These are phyloP conservation scores for Diaporthe citri DNA, from an alignment of 2,329 filamentous ascomycete species.

Conservation along the genomic window DNA sequence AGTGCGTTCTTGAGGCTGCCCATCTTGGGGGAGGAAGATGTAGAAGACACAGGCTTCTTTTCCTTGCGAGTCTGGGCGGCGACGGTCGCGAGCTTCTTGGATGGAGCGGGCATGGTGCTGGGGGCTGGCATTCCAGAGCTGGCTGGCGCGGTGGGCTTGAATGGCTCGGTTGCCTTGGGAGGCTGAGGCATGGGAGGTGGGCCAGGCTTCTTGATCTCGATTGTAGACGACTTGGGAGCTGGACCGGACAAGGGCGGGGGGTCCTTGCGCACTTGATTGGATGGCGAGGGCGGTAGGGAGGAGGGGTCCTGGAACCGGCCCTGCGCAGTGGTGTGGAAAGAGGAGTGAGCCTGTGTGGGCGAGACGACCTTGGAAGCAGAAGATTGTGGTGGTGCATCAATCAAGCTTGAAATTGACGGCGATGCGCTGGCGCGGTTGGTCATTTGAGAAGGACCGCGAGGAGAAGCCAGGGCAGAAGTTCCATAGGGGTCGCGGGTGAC, in stretches of 20 bases:
- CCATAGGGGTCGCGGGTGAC: constrained; percentile 63
- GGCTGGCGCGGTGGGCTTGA: constrained; percentile 40
- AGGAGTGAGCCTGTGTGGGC: constrained; percentile 53
- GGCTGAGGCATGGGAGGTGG: constrained; percentile 50
- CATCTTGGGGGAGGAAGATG: constrained; percentile 63
- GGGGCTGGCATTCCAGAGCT: constrained; percentile 38
- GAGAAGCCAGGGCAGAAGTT: constrained; percentile 62
- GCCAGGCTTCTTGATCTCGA: constrained; percentile 52
- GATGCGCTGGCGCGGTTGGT: constrained; percentile 85
- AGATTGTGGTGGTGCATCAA: constrained; percentile 71
- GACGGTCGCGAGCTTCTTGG: constrained; percentile 60
- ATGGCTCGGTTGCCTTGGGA: constrained; percentile 40
- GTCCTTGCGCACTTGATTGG: constrained; percentile 45
- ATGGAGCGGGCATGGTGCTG: constrained; percentile 45
- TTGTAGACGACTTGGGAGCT: constrained; percentile 44
- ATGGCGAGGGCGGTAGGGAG: constrained; percentile 50
- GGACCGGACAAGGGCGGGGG: constrained; percentile 44
- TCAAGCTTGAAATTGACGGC: constrained; percentile 90
- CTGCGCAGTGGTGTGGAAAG: constrained; percentile 50
- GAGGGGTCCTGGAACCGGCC: constrained; percentile 47
- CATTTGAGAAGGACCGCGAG: constrained; percentile 58
- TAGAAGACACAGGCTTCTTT: constrained; percentile 54
- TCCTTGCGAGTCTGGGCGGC: constrained; percentile 58
- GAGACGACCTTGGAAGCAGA: constrained; percentile 56
- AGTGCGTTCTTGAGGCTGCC: constrained; percentile 62